Conservation (phyloP, 331 rosid genomes). For the Quercus lobata region DNA sequence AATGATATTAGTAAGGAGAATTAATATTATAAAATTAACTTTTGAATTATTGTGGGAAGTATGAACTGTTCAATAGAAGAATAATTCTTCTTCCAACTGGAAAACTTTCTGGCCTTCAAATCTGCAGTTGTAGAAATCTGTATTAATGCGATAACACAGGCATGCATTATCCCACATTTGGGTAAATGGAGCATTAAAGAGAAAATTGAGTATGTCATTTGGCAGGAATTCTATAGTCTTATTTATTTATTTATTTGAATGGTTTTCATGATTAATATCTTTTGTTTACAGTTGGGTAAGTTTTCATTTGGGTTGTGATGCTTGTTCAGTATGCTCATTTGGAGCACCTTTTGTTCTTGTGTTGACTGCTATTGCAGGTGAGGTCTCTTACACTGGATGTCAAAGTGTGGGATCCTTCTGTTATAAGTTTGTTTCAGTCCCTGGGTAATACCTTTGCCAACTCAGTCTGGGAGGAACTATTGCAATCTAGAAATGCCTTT, state of each 20-base stretch:
- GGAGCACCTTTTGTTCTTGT: conserved; percentile 10
- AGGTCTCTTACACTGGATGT: conserved; percentile 97
- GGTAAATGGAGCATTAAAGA: not conserved
- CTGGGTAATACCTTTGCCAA: conserved; percentile 96
- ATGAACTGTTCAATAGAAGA: not conserved
- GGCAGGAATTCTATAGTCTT: not conserved
- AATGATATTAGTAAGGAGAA: not conserved
- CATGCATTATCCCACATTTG: not conserved
- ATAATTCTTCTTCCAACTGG: not conserved
- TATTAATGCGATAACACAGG: not conserved
- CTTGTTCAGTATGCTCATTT: conserved; percentile 22
- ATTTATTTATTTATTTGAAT: not conserved
- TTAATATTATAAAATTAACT: not conserved
- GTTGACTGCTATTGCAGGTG: conserved; percentile 54
- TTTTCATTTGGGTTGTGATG: conserved; percentile 1
- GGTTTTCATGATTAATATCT: not conserved
- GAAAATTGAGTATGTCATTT: not conserved
- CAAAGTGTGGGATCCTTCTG: conserved; percentile 99
- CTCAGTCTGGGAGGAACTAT: conserved; percentile 97
- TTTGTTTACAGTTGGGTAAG: not conserved
- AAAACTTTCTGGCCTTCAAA: not conserved
- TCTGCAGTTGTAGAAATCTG: not conserved
- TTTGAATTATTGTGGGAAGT: not conserved
- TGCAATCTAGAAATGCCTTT: conserved; percentile 88
- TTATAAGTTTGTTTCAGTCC: conserved; percentile 92